A percentile compares a stretch with the other conserved stretches of the same genome.
phyloP scores from a whole-genome alignment of 495 filamentous ascomycete species.

The Elaphomyces granulatus region DNA sequence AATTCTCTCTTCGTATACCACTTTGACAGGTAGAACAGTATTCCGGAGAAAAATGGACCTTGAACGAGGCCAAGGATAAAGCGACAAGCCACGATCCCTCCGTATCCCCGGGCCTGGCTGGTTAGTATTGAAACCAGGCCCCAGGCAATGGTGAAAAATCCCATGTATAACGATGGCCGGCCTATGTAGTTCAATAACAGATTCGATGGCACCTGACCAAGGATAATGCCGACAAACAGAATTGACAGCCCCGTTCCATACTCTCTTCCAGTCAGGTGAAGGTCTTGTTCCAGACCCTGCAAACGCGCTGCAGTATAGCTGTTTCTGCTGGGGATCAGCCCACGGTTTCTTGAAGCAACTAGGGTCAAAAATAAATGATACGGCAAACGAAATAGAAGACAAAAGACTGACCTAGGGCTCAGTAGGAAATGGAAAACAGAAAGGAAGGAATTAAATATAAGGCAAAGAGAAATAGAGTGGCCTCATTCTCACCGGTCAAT shows the following conservation, averaged over 20 bases:
- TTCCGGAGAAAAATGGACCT: slow-evolving; percentile 37
- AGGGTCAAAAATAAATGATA: too few species aligned
- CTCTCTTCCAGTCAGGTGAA: slow-evolving; percentile 24
- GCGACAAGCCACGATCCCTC: slow-evolving; percentile 39
- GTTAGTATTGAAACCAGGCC: slow-evolving; percentile 38
- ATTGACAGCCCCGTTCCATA: slow-evolving; percentile 37
- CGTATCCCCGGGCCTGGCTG: slow-evolving; percentile 36
- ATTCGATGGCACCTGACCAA: slow-evolving; percentile 47
- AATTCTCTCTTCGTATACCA: slow-evolving; percentile 48
- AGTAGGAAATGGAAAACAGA: too few species aligned
- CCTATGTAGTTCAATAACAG: slow-evolving; percentile 44
- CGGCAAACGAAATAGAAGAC: too few species aligned
- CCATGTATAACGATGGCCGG: slow-evolving; percentile 32
- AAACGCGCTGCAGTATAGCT: slow-evolving; percentile 42
- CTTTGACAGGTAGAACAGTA: slow-evolving; percentile 41
- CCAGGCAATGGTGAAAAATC: slow-evolving; percentile 39
- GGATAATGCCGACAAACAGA: slow-evolving; percentile 40
- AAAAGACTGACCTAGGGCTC: too few species aligned
- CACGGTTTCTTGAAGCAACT: too few species aligned
- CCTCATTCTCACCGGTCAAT: slow-evolving; percentile 38
- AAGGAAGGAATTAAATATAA: too few species aligned
- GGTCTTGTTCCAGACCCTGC: slow-evolving; percentile 35
- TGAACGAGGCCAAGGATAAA: slow-evolving; percentile 38
- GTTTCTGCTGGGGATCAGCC: slow-evolving; percentile 30
- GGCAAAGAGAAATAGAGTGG: too few species aligned